A percentile compares a stretch with the other conserved stretches of the same genome.
phyloP scores from a whole-genome alignment of 2,329 filamentous ascomycete genomes.

The Plenodomus tracheiphilus region DNA sequence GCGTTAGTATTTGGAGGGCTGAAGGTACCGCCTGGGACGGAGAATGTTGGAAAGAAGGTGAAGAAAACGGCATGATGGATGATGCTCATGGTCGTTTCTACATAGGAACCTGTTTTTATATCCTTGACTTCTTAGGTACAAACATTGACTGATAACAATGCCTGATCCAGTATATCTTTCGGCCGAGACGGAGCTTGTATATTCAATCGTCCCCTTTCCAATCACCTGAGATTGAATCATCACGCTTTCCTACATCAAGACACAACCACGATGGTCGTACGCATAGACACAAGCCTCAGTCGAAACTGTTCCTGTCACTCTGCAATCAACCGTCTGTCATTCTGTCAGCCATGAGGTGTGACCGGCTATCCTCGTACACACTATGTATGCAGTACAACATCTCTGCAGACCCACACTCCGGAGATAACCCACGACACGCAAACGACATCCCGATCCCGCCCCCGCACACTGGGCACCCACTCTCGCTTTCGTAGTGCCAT shows the following conservation, averaged over 20 bases:
- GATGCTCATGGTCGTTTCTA: no score
- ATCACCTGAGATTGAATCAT: no score
- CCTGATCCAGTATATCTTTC: no score
- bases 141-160: no score
- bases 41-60: slow-evolving; percentile 31
- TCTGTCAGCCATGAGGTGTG: background rate
- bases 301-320: background rate
- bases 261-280: background rate
- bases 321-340: background rate
- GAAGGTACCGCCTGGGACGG: slow-evolving; percentile 61
- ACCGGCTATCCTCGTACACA: no score
- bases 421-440: slow-evolving; percentile 1
- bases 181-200: no score
- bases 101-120: no score
- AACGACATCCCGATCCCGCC: background rate
- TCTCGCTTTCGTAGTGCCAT: background rate
- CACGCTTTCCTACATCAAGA: background rate
- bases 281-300: background rate
- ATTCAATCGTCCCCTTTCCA: no score
- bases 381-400: background rate
- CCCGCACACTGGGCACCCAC: background rate
- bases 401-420: background rate
- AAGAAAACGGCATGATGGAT: slow-evolving; percentile 11
- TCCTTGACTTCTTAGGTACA: no score
- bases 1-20: slow-evolving; percentile 71